phyloP scores from a whole-genome alignment of 352 stramenopile genomes.

The Pythium biforme region DNA sequence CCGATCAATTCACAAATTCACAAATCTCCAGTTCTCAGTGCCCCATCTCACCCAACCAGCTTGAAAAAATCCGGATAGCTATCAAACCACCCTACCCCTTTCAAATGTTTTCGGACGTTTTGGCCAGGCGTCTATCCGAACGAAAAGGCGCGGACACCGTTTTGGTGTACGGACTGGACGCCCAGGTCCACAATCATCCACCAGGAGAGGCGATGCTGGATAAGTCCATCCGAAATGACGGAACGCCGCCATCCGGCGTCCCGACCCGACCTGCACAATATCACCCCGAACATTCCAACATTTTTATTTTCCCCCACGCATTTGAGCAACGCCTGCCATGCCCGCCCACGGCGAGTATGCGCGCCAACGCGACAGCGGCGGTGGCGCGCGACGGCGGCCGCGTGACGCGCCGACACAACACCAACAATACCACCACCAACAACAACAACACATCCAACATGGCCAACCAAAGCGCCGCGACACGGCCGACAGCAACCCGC shows the following conservation, averaged over 20 bases:
- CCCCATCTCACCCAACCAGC: slow-evolving; percentile 3
- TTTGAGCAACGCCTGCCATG: not conserved
- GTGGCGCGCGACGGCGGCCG: slow-evolving; percentile 4
- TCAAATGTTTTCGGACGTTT: not conserved
- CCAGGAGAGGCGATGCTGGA: slow-evolving; percentile 3
- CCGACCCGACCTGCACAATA: not conserved
- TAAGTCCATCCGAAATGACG: not conserved
- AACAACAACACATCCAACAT: not conserved
- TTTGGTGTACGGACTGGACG: not conserved
- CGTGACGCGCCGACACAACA: not conserved
- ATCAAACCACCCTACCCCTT: slow-evolving; percentile 1
- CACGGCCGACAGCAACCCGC: not conserved
- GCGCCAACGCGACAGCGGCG: not conserved
- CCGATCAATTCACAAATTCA: too few species aligned
- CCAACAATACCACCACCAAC: not conserved
- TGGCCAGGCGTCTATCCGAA: not conserved
- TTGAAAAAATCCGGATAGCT: not conserved
- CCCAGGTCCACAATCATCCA: not conserved
- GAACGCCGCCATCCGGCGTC: not conserved
- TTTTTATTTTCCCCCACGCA: not conserved
- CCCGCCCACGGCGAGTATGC: not conserved
- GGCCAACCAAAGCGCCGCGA: slow-evolving; percentile 3
- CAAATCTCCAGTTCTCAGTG: slow-evolving; percentile 10
- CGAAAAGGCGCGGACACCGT: slow-evolving; percentile 1
- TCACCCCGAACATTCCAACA: not conserved